These are phyloP conservation scores for Croton setiger DNA, from an alignment of 441 rosid genomes.

Conservation along the genomic window DNA sequence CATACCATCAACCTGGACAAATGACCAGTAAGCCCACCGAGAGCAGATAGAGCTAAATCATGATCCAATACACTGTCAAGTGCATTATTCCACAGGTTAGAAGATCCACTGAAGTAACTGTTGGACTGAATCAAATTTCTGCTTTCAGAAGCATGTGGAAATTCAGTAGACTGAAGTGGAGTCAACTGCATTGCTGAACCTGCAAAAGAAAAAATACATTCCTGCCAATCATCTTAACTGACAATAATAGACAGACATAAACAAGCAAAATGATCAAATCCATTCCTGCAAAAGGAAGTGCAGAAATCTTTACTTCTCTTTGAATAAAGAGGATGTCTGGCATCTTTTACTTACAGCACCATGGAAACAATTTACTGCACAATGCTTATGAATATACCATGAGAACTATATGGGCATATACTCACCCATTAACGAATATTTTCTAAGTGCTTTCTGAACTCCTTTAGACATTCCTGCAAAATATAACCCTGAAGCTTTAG, in stretches of 20 bases:
- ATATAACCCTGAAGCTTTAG: slow-evolving; percentile 17
- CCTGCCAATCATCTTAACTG: slow-evolving; percentile 2
- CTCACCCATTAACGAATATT: slow-evolving; percentile 71
- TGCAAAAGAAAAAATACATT: slow-evolving; percentile 21
- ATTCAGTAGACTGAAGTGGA: slow-evolving; percentile 46
- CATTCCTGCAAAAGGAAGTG: slow-evolving; percentile 1
- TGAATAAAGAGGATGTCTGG: background rate
- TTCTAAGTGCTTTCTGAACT: slow-evolving; percentile 75
- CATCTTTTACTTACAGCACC: background rate
- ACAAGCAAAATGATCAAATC: background rate
- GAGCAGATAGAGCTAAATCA: slow-evolving; percentile 60
- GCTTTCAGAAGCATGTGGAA: slow-evolving; percentile 65
- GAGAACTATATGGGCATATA: no score
- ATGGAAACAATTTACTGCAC: background rate
- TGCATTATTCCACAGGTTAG: slow-evolving; percentile 47
- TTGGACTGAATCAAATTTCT: slow-evolving; percentile 58
- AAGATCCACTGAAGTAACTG: slow-evolving; percentile 64
- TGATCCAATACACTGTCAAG: slow-evolving; percentile 47
- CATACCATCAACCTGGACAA: slow-evolving; percentile 88
- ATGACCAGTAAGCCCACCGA: slow-evolving; percentile 80
- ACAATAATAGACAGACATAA: background rate
- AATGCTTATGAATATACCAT: no score
- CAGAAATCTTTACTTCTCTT: background rate
- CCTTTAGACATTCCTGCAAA: slow-evolving; percentile 81
- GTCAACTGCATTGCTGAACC: slow-evolving; percentile 72